Conservation (phyloP, 164 flowering plant species). For the Chimonanthus salicifolius region DNA sequence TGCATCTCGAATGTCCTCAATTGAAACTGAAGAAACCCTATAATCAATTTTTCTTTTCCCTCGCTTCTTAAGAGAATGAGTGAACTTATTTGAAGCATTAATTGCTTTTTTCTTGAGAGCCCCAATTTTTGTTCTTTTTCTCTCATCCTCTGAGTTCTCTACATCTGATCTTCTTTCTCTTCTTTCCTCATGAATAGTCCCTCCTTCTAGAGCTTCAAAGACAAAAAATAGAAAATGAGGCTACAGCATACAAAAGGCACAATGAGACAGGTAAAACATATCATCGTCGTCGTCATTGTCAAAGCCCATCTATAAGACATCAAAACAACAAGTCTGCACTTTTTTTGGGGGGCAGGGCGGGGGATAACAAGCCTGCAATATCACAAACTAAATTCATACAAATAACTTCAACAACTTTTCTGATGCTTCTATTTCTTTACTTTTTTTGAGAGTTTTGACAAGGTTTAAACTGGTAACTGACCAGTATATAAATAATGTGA, state of each 20-base stretch:
- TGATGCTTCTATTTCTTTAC: background rate
- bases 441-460: no score
- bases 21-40: conserved; percentile 63
- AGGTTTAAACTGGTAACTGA: no score
- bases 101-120: conserved; percentile 74
- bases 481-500: no score
- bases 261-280: background rate
- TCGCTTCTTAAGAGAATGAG: conserved; percentile 81
- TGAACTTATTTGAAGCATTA: conserved; percentile 78
- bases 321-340: no score
- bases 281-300: background rate
- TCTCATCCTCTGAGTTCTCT: conserved; percentile 15
- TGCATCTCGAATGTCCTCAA: conserved; percentile 77
- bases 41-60: conserved; percentile 74
- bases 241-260: background rate
- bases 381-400: background rate
- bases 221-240: background rate
- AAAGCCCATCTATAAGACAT: no score
- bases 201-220: conserved; percentile 37
- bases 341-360: no score
- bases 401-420: background rate
- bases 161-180: conserved; percentile 25
- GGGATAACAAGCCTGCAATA: no score
- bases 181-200: conserved; percentile 40
- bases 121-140: conserved; percentile 64